Evolutionary conservation across 2,329 filamentous ascomycete species (phyloP), one percentile per base, ranked within the genome.

Genomic region (Colletotrichum aenigma): DNA sequence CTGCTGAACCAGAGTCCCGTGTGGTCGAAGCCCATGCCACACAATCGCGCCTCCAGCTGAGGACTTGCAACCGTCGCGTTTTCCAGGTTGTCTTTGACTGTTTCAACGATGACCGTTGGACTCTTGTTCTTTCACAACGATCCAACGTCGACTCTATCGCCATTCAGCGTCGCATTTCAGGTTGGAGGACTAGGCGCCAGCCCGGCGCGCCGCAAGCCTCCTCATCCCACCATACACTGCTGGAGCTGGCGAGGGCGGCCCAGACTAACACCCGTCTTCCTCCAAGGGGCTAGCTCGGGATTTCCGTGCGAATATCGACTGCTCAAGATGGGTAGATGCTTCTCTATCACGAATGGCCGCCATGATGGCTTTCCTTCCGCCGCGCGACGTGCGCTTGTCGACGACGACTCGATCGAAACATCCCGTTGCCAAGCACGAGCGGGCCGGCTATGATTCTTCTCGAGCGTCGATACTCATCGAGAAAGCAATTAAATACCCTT

Each of bases 401-500:
- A 28, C 30, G 18, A 48, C 30, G 62, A n/a, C 62, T 58, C 48
- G 56, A 67, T 58, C 26, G 62, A 16, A 34, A 43, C 21, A 26
- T 24, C 10, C 36, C 28, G n/a, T 24, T 58, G 34, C 32, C 34
- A 68, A 64, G 43, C 26, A 38, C 18, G 58, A 9, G 15, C 56
- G n/a, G 30, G 28, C 48, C 24, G n/a, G 21, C 16, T 30, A 24
- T 16, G 18, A 13, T 60, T 9, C 13, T 13, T 28, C 38, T 55
- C 34, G 13, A n/a, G 28, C 36, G 7, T 66, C 21, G 4, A 43
- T 26, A 32, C 10, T 3, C 12, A 52, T 60, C 4, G 7, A 24
- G 24, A 61, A 62, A 26, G 15, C 38, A 38, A 52, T 75, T 71
- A 72, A 77, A 77, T 72, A 75, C 64, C 38, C 56, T n/a, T 43